Conservation (phyloP, 176 grass and related monocot species). For the Dactylis glomerata region DNA sequence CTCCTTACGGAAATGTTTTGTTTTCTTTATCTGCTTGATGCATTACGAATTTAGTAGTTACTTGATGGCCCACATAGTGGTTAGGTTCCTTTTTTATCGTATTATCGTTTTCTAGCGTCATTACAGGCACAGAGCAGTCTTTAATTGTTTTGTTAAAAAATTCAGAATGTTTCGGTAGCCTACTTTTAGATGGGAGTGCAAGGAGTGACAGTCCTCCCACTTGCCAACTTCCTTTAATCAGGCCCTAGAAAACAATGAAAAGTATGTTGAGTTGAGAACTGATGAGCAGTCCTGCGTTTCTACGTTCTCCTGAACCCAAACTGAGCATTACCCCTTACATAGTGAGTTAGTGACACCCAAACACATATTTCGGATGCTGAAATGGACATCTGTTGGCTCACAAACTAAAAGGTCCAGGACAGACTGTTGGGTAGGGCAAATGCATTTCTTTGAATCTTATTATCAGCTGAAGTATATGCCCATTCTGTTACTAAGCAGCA, state of each 20-base stretch:
- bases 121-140: background rate
- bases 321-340: background rate
- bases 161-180: background rate
- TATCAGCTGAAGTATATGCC: background rate
- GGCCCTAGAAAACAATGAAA: conserved; percentile 17
- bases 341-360: background rate
- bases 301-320: background rate
- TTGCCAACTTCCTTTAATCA: background rate
- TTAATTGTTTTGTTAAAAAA: background rate
- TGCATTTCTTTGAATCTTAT: background rate
- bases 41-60: background rate
- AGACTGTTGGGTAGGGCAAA: background rate
- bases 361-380: background rate
- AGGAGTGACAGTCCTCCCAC: background rate
- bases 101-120: background rate
- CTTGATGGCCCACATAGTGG: background rate
- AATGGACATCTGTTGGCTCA: background rate
- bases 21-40: conserved; percentile 8
- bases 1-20: background rate
- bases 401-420: background rate
- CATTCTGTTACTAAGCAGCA: background rate
- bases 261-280: background rate
- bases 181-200: background rate
- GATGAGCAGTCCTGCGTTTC: background rate
- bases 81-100: background rate